Evolutionary conservation across 2,329 filamentous ascomycete species (phyloP).

Genomic region (Grosmannia huntii): DNA sequence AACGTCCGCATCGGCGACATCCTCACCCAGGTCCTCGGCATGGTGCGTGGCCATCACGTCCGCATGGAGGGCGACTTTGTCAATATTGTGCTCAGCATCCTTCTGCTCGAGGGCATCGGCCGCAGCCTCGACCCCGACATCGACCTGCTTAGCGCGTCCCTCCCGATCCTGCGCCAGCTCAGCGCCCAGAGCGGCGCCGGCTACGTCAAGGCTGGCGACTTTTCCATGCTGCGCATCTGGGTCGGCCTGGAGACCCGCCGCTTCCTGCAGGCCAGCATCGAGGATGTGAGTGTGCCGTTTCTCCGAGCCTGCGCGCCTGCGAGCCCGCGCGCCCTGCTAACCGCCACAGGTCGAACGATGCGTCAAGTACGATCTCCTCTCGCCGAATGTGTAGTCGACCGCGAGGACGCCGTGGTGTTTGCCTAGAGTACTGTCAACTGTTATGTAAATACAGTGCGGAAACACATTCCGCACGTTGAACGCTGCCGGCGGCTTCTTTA

Average conservation of each 20-base stretch:
- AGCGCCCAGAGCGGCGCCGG: conserved; percentile 63
- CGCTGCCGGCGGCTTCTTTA: background rate
- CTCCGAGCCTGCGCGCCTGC: no score
- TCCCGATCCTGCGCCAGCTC: conserved; percentile 82
- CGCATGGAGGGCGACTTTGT: conserved; percentile 94
- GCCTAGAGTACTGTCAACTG: no score
- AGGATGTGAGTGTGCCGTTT: conserved; percentile 50
- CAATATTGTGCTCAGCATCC: conserved; percentile 91
- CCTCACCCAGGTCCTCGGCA: conserved; percentile 73
- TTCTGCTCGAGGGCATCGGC: conserved; percentile 89
- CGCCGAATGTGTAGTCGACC: conserved; percentile 59
- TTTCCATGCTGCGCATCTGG: conserved; percentile 84
- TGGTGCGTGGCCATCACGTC: conserved; percentile 89
- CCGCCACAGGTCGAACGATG: conserved; percentile 59
- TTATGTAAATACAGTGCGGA: background rate
- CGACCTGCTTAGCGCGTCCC: conserved; percentile 71
- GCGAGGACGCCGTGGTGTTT: no score
- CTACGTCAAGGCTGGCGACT: conserved; percentile 60
- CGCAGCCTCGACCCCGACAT: conserved; percentile 73
- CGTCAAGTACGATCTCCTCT: conserved; percentile 81
- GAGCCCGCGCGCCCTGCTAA: no score
- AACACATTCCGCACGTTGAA: background rate
- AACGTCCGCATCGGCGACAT: conserved; percentile 96
- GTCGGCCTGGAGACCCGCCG: conserved; percentile 76
- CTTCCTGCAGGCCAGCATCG: conserved; percentile 80